phyloP scores from a whole-genome alignment of 179 eudicot species.

The Patellifolia procumbens region DNA sequence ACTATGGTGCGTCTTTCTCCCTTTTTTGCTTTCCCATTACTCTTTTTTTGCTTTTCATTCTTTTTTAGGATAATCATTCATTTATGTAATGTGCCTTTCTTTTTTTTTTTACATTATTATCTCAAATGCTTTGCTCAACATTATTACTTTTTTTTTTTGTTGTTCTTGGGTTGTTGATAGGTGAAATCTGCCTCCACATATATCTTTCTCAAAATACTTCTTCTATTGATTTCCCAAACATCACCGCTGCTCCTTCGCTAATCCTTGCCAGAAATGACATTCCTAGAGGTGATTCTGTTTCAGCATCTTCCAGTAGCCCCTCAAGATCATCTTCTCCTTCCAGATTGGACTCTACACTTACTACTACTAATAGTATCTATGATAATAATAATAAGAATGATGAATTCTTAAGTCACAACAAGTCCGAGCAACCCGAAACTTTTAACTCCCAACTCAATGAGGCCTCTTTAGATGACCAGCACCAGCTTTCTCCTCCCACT shows the following conservation, averaged over 20 bases:
- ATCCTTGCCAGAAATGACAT: conserved; percentile 34
- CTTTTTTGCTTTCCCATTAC: neutral
- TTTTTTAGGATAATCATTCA: too few relatives aligned
- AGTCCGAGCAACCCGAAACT: conserved; percentile 46
- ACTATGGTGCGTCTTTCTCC: conserved; percentile 45
- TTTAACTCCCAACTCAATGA: conserved; percentile 35
- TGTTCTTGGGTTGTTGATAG: conserved; percentile 29
- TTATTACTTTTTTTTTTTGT: neutral
- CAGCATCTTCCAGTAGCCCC: conserved; percentile 40
- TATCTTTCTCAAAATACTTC: conserved; percentile 69
- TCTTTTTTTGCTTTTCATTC: too few relatives aligned
- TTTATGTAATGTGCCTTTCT: too few relatives aligned
- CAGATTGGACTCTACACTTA: conserved; percentile 37
- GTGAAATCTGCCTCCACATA: conserved; percentile 83
- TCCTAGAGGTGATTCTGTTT: conserved; percentile 34
- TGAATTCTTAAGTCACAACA: conserved; percentile 36
- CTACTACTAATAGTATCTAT: too few relatives aligned
- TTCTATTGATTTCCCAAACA: conserved; percentile 36
- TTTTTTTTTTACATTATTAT: too few relatives aligned
- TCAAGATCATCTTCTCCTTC: conserved; percentile 49
- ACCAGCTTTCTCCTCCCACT: conserved; percentile 39
- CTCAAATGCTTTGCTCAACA: too few relatives aligned
- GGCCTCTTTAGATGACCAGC: conserved; percentile 40
- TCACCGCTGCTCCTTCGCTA: conserved; percentile 17
- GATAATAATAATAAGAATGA: too few relatives aligned